Percentiles rank a stretch among this genome's conserved stretches.
Conservation (phyloP, 2,329 filamentous ascomycete species). For the Apiospora koreana region DNA sequence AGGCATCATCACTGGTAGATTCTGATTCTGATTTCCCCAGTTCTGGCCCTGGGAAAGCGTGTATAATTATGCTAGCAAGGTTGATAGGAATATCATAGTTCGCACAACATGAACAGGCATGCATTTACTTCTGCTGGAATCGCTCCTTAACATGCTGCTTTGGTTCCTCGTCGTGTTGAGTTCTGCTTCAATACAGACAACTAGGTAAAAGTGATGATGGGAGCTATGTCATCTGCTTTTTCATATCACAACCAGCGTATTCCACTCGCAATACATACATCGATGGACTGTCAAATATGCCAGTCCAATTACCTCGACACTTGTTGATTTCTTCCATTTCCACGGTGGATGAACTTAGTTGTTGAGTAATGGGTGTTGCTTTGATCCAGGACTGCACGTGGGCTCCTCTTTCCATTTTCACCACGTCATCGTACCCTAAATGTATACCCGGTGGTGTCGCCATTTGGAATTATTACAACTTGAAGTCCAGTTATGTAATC, state of each 20-base stretch:
- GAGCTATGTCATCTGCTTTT: background rate
- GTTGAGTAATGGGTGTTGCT: background rate
- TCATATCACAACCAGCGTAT: too few relatives aligned
- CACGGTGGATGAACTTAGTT: background rate
- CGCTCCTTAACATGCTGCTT: background rate
- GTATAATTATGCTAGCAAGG: background rate
- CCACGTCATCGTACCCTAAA: too few relatives aligned
- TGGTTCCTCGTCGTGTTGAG: too few relatives aligned
- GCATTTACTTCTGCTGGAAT: background rate
- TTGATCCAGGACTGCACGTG: background rate
- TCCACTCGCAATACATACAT: background rate
- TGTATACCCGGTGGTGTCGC: background rate
- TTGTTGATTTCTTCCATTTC: background rate
- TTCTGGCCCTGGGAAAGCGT: background rate
- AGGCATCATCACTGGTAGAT: conserved; percentile 1
- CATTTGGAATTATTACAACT: background rate
- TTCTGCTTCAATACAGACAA: background rate
- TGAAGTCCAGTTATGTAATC: background rate
- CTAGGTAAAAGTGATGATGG: background rate
- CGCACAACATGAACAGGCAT: background rate
- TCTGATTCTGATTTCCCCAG: background rate
- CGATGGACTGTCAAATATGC: background rate
- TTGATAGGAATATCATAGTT: background rate
- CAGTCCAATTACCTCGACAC: too few relatives aligned
- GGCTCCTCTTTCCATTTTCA: background rate